These are phyloP conservation scores for Penicillium samsonianum DNA, from an alignment of 495 filamentous ascomycete genomes.

Conservation along the genomic window DNA sequence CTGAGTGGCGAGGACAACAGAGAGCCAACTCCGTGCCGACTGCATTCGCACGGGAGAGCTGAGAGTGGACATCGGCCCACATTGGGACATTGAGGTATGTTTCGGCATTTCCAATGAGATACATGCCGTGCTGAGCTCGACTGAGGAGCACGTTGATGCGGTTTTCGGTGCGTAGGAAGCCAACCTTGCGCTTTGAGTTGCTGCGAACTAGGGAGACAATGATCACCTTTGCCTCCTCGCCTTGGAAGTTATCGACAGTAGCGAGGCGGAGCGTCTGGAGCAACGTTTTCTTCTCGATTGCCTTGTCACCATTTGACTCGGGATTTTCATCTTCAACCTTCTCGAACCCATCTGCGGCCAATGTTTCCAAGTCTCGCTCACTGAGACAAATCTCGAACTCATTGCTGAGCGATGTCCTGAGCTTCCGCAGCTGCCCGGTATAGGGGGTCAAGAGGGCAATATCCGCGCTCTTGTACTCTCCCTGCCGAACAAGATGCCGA, in stretches of 20 bases:
- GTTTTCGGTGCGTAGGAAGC: conserved; percentile 72
- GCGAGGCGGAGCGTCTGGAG: conserved; percentile 43
- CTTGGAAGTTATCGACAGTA: conserved; percentile 74
- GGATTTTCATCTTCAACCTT: conserved; percentile 13
- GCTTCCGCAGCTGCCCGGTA: conserved; percentile 61
- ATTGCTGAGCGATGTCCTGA: conserved; percentile 27
- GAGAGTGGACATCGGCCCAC: conserved; percentile 63
- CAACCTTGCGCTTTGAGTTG: conserved; percentile 59
- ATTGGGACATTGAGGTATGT: conserved; percentile 58
- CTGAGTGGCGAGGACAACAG: conserved; percentile 64
- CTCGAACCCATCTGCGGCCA: no score
- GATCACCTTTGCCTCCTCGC: conserved; percentile 75
- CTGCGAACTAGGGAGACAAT: conserved; percentile 73
- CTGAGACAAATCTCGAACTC: conserved; percentile 17
- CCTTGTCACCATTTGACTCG: background rate
- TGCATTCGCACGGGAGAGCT: conserved; percentile 49
- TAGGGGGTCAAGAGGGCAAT: conserved; percentile 77
- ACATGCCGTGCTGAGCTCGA: conserved; percentile 77
- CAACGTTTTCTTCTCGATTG: conserved; percentile 10
- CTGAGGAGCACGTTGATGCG: conserved; percentile 73
- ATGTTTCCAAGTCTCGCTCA: no score
- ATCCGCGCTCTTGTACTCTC: conserved; percentile 58
- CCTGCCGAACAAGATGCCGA: conserved; percentile 64
- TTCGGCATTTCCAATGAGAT: conserved; percentile 68
- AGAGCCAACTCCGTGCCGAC: conserved; percentile 58